phyloP scores from a whole-genome alignment of 2,329 filamentous ascomycete species.

The Trichoderma semiorbis region DNA sequence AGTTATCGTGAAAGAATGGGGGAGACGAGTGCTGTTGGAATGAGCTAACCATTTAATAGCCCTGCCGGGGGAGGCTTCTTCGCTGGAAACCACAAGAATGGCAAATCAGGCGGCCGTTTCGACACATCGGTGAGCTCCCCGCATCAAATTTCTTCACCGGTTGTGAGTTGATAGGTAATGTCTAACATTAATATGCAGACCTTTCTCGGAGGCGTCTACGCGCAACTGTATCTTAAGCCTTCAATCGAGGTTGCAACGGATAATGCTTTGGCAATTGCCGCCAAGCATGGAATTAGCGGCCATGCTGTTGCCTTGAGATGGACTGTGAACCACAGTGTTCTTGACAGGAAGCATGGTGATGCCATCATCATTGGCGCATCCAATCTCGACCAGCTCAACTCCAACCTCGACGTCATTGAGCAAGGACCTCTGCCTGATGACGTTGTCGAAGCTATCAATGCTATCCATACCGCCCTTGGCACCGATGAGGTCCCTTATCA shows the following conservation, averaged over 20 bases:
- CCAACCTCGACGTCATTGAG: slow-evolving; percentile 48
- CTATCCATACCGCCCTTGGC: background rate
- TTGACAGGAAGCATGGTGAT: slow-evolving; percentile 42
- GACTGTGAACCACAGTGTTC: slow-evolving; percentile 61
- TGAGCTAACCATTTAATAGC: background rate
- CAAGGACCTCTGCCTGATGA: slow-evolving; percentile 68
- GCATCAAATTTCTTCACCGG: rapidly evolving
- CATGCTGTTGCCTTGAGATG: slow-evolving; percentile 49
- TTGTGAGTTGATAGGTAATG: background rate
- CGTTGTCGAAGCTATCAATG: slow-evolving; percentile 38
- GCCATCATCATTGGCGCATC: slow-evolving; percentile 51
- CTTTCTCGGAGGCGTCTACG: background rate
- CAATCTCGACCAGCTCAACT: slow-evolving; percentile 45
- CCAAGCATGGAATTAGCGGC: slow-evolving; percentile 40
- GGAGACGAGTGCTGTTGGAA: background rate
- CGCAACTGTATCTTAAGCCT: background rate
- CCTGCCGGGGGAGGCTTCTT: slow-evolving; percentile 10
- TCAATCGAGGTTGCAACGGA: slow-evolving; percentile 1
- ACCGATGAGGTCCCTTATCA: slow-evolving; percentile 1
- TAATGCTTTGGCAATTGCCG: background rate
- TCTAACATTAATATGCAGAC: background rate
- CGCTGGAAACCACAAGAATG: slow-evolving; percentile 8
- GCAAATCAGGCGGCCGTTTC: background rate
- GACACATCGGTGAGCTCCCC: background rate
- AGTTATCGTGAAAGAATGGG: background rate